Percentiles rank a stretch among this genome's conserved stretches.
Conservation (phyloP, 371 early-diverging fungal genomes). For the Mortierella sp. region DNA sequence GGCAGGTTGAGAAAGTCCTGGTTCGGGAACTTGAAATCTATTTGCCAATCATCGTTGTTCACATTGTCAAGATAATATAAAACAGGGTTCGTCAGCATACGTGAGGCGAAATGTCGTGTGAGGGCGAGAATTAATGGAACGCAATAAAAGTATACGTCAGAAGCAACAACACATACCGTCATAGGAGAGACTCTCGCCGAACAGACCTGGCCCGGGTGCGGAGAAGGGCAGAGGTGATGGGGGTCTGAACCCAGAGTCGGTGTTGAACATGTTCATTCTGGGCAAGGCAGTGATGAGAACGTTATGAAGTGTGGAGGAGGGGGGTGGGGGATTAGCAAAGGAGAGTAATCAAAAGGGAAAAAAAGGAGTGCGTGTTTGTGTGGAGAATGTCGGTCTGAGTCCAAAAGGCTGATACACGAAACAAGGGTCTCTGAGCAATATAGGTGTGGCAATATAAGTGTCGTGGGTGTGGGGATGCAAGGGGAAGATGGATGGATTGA, state of each 20-base stretch:
- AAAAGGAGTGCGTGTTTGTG: background rate
- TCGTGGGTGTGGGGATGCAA: background rate
- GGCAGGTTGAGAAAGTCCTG: slow-evolving; percentile 47
- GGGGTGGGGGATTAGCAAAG: too few relatives aligned
- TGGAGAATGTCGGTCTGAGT: slow-evolving; percentile 2
- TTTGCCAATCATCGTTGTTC: background rate
- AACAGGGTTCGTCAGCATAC: background rate
- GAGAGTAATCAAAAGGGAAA: background rate
- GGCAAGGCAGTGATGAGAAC: background rate
- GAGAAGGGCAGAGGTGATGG: slow-evolving; percentile 44
- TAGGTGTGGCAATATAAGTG: too few relatives aligned
- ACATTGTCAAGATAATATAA: background rate
- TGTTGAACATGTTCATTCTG: slow-evolving; percentile 52
- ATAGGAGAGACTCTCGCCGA: slow-evolving; percentile 40
- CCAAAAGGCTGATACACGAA: too few relatives aligned
- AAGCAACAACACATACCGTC: slow-evolving; percentile 27
- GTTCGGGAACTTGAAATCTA: slow-evolving; percentile 35
- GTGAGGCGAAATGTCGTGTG: background rate
- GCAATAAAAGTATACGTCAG: background rate
- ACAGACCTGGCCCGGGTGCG: slow-evolving; percentile 38
- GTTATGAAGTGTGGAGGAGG: background rate
- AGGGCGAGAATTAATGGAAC: background rate
- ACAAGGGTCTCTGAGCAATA: too few relatives aligned
- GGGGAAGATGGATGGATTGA: background rate
- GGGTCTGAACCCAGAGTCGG: slow-evolving; percentile 53